Conservation (phyloP, 345 rosid species). For the Physaria fendleri region DNA sequence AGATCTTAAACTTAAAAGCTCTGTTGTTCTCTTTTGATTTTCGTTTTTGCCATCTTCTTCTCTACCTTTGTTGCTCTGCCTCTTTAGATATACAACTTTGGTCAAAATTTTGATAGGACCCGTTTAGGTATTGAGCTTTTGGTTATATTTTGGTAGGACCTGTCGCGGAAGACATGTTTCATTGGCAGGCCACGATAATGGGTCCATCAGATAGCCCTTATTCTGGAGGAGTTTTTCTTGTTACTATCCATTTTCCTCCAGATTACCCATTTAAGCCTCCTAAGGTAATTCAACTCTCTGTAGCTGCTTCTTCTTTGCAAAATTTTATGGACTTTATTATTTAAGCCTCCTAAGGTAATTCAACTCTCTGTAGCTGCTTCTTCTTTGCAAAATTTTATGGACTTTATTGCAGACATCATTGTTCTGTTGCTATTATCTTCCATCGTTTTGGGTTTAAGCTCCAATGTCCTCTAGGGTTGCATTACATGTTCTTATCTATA, state of each 20-base stretch:
- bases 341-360: constrained; percentile 71
- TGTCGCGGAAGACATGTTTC: constrained; percentile 83
- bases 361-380: neutral
- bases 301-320: neutral
- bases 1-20: neutral
- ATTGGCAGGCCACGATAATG: constrained; percentile 87
- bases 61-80: neutral
- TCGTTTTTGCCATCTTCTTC: neutral
- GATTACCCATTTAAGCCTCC: constrained; percentile 87
- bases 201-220: constrained; percentile 84
- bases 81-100: too few relatives aligned
- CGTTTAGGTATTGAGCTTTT: neutral
- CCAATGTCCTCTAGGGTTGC: neutral
- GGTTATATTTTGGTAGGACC: constrained; percentile 43
- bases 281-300: constrained; percentile 34
- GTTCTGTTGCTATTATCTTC: neutral
- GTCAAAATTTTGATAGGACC: too few relatives aligned
- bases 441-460: neutral
- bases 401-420: neutral
- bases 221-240: constrained; percentile 69
- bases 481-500: neutral
- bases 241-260: constrained; percentile 72
- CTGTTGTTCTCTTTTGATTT: neutral
- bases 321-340: too few relatives aligned
- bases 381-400: neutral